A percentile compares a stretch with the other conserved stretches of the same genome.
Evolutionary conservation across 1,284 basidiomycete species (phyloP).

Genomic region (Fomitiporia mediterranea): DNA sequence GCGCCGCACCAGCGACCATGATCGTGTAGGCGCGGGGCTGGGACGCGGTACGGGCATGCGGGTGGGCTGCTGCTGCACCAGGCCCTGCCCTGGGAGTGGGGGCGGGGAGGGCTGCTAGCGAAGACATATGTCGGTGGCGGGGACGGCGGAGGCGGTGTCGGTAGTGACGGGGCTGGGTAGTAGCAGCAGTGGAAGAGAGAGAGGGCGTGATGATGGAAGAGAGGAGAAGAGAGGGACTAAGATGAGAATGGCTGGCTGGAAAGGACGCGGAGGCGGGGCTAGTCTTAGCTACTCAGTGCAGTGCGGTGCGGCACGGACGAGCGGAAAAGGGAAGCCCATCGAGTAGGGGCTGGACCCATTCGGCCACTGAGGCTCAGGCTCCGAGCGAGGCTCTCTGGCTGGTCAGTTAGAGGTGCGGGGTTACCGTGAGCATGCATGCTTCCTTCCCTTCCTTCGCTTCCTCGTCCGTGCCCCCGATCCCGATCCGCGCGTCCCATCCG

Average conservation of each 20-base stretch:
- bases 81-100: background rate
- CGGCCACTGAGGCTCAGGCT: too few species aligned
- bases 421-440: background rate
- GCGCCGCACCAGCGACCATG: slow-evolving; percentile 25
- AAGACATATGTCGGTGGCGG: too few species aligned
- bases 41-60: background rate
- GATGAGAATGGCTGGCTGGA: background rate
- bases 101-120: too few species aligned
- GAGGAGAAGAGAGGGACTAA: background rate
- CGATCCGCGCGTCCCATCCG: background rate
- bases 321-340: too few species aligned
- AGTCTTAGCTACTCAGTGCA: too few species aligned
- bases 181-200: background rate
- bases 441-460: too few species aligned
- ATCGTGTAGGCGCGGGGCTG: slow-evolving; percentile 12
- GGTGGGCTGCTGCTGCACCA: background rate
- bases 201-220: slow-evolving; percentile 1
- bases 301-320: too few species aligned
- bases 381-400: too few species aligned
- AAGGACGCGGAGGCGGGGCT: background rate
- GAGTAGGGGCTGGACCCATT: too few species aligned
- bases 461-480: background rate
- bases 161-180: background rate
- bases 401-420: too few species aligned
- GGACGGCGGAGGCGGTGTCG: background rate